phyloP scores from a whole-genome alignment of 495 filamentous ascomycete genomes.

The Neurospora sp. region DNA sequence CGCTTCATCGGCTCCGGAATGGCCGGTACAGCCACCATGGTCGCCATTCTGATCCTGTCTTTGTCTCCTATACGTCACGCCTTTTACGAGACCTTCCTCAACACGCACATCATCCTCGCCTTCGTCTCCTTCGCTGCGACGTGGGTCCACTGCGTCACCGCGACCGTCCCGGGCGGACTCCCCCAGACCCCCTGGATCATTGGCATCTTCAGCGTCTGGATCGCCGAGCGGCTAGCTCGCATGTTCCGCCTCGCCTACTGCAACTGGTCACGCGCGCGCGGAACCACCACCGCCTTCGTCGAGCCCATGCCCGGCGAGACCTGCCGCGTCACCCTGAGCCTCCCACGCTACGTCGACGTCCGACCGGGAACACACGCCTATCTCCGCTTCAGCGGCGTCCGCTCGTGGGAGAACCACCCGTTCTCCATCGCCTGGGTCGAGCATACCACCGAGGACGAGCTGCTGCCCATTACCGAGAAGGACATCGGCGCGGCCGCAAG shows the following conservation, averaged over 20 bases:
- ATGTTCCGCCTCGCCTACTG: constrained; percentile 59
- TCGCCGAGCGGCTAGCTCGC: constrained; percentile 60
- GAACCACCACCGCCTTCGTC: constrained; percentile 60
- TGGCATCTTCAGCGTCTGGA: constrained; percentile 64
- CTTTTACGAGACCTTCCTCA: constrained; percentile 92
- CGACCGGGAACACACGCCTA: constrained; percentile 82
- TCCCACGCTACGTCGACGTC: constrained; percentile 69
- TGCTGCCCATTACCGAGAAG: constrained; percentile 22
- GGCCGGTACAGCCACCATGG: constrained; percentile 44
- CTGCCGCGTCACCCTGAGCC: constrained; percentile 67
- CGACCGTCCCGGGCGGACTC: constrained; percentile 35
- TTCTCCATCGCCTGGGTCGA: constrained; percentile 87
- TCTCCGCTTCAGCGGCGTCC: constrained; percentile 67
- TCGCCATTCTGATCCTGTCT: constrained; percentile 51
- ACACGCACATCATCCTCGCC: constrained; percentile 65
- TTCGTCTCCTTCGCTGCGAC: constrained; percentile 49
- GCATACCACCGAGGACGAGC: constrained; percentile 23
- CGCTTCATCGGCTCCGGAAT: constrained; percentile 48
- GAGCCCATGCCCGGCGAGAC: constrained; percentile 76
- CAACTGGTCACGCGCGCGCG: constrained; percentile 46
- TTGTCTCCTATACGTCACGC: constrained; percentile 76
- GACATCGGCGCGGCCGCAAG: constrained; percentile 1
- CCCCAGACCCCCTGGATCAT: constrained; percentile 58
- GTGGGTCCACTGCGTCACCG: constrained; percentile 57
- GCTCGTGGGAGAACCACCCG: constrained; percentile 79